Percentiles rank a stretch among this genome's conserved stretches.
Conservation (phyloP, 176 grass and related monocot species). For the Aegilops umbellulata region DNA sequence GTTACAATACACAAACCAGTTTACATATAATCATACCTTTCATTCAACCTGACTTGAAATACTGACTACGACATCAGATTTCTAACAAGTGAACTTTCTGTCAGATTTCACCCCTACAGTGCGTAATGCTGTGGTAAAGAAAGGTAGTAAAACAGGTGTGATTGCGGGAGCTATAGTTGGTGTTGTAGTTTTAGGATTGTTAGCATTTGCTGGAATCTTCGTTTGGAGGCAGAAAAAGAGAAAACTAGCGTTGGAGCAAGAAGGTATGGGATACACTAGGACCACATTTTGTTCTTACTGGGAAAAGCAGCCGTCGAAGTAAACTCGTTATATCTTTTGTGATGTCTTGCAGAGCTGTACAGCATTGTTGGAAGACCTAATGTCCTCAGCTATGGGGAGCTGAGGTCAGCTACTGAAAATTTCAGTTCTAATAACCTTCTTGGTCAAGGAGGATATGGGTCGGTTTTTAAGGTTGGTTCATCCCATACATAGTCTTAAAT, state of each 20-base stretch:
- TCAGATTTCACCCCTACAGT: slow-evolving; percentile 78
- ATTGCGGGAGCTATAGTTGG: slow-evolving; percentile 57
- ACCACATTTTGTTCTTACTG: neutral
- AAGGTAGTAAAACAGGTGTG: slow-evolving; percentile 40
- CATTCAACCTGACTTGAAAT: too few species aligned
- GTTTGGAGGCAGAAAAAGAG: slow-evolving; percentile 55
- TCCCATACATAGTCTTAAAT: slow-evolving; percentile 7
- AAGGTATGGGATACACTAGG: slow-evolving; percentile 29
- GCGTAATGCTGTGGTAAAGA: slow-evolving; percentile 19
- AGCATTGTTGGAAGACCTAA: slow-evolving; percentile 50
- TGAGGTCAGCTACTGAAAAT: slow-evolving; percentile 64
- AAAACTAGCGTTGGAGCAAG: slow-evolving; percentile 46
- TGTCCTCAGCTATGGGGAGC: slow-evolving; percentile 65
- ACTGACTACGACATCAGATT: too few species aligned
- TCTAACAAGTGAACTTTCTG: slow-evolving; percentile 31
- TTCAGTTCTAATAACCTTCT: slow-evolving; percentile 70
- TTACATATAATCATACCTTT: neutral
- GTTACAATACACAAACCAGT: neutral
- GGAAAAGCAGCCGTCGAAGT: neutral
- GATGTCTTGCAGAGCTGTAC: slow-evolving; percentile 54
- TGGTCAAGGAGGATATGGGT: slow-evolving; percentile 89
- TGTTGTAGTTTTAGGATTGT: slow-evolving; percentile 41
- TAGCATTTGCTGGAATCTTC: slow-evolving; percentile 36
- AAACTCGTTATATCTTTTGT: neutral
- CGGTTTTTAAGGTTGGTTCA: slow-evolving; percentile 62